Percentiles rank a stretch among this genome's conserved stretches.
These are phyloP conservation scores for Puccinia coronata DNA, from an alignment of 1,284 basidiomycete species.

Conservation along the genomic window DNA sequence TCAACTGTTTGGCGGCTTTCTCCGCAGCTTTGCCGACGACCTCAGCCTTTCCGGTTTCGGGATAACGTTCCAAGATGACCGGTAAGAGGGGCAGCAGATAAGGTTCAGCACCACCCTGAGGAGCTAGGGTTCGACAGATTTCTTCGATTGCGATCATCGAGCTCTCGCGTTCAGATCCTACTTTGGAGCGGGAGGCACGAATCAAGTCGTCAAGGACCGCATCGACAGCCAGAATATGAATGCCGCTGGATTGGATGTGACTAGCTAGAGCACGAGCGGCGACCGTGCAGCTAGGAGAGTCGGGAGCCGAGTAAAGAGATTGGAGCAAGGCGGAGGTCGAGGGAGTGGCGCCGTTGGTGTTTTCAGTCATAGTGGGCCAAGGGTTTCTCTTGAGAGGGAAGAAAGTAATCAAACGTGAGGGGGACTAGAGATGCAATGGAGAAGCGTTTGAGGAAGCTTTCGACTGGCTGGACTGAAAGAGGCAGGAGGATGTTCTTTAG, in stretches of 20 bases:
- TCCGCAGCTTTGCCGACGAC: constrained; percentile 81
- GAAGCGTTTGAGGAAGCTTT: constrained; percentile 74
- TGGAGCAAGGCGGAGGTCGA: constrained; percentile 56
- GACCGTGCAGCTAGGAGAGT: constrained; percentile 52
- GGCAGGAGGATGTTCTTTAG: constrained; percentile 59
- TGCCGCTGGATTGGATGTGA: constrained; percentile 58
- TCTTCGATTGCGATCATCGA: constrained; percentile 70
- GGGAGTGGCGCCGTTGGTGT: constrained; percentile 63
- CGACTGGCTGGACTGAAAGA: constrained; percentile 64
- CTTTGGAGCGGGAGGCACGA: constrained; percentile 77
- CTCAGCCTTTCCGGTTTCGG: constrained; percentile 75
- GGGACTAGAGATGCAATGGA: too few relatives aligned
- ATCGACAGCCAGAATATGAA: constrained; percentile 58
- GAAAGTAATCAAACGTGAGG: too few relatives aligned
- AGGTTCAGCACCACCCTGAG: constrained; percentile 73
- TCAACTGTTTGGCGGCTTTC: constrained; percentile 77
- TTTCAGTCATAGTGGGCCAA: constrained; percentile 82
- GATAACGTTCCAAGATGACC: constrained; percentile 77
- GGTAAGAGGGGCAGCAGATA: constrained; percentile 78
- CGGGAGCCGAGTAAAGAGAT: constrained; percentile 54
- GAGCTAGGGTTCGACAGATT: constrained; percentile 66
- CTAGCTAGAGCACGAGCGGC: constrained; percentile 59
- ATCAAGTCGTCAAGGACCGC: constrained; percentile 59
- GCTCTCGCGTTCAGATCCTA: constrained; percentile 87
- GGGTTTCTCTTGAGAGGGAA: too few relatives aligned